Evolutionary conservation across 345 rosid species (phyloP).

Genomic region (Citrus australasica): DNA sequence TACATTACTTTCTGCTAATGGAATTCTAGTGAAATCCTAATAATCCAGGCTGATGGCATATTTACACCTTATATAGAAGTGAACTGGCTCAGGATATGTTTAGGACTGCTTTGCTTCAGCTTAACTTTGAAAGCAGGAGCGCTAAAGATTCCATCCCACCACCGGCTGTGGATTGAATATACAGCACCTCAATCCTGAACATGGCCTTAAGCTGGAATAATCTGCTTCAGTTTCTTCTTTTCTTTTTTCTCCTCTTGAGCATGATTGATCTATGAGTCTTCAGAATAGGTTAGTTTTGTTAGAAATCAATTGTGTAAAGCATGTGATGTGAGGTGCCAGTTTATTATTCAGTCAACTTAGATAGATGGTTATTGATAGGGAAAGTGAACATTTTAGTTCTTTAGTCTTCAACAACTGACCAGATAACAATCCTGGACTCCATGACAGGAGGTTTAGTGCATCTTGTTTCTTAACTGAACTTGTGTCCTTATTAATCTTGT

Average conservation of each 20-base stretch:
- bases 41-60: not conserved
- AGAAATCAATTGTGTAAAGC: not conserved
- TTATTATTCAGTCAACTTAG: not conserved
- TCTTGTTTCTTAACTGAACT: not conserved
- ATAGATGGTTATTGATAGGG: not conserved
- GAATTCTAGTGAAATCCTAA: not conserved
- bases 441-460: not conserved
- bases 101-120: not conserved
- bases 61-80: not conserved
- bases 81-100: not conserved
- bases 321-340: not conserved
- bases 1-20: not conserved
- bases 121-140: not conserved
- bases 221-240: not conserved
- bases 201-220: not conserved
- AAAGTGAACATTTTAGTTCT: not conserved
- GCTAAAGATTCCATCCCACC: not conserved
- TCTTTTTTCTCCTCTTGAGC: not conserved
- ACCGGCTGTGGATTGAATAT: not conserved
- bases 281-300: not conserved
- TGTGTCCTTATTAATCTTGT: not conserved
- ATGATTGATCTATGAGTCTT: not conserved
- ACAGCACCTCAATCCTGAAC: not conserved
- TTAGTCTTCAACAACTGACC: not conserved
- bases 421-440: not conserved